Percentiles rank a stretch among this genome's conserved stretches.
phyloP scores from a whole-genome alignment of 228 moss, liverwort and hornwort genomes.

The Sphagnum fallax region DNA sequence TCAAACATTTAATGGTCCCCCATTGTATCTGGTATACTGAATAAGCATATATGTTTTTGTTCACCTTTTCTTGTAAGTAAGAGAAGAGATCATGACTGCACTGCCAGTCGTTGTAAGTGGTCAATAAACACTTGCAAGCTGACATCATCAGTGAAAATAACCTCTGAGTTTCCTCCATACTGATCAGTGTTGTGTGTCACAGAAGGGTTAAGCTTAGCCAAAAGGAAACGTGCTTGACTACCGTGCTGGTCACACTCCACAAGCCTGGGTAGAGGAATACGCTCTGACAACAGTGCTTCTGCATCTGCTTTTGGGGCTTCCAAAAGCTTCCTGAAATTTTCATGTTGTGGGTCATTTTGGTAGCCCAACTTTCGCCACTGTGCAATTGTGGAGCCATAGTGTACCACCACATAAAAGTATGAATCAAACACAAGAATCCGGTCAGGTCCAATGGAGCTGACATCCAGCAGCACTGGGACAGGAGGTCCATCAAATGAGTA shows the following conservation, averaged over 20 bases:
- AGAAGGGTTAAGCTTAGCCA: constrained; percentile 91
- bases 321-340: constrained; percentile 72
- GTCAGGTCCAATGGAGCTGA: constrained; percentile 72
- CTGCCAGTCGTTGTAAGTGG: constrained; percentile 88
- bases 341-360: constrained; percentile 72
- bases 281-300: constrained; percentile 57
- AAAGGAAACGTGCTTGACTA: constrained; percentile 86
- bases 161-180: constrained; percentile 48
- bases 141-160: constrained; percentile 95
- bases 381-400: constrained; percentile 86
- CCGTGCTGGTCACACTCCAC: constrained; percentile 92
- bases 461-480: constrained; percentile 78
- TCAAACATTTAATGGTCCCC: too few species aligned
- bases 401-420: constrained; percentile 86
- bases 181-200: constrained; percentile 75
- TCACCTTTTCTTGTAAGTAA: too few species aligned
- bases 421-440: constrained; percentile 91
- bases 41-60: too few species aligned
- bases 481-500: constrained; percentile 89
- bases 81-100: constrained; percentile 45
- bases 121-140: constrained; percentile 92
- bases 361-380: constrained; percentile 93
- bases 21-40: too few species aligned
- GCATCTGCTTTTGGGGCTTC: constrained; percentile 82
- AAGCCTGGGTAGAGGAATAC: constrained; percentile 75